Evolutionary conservation across 495 filamentous ascomycete species (phyloP).

Genomic region (Penicillium bialowiezense): DNA sequence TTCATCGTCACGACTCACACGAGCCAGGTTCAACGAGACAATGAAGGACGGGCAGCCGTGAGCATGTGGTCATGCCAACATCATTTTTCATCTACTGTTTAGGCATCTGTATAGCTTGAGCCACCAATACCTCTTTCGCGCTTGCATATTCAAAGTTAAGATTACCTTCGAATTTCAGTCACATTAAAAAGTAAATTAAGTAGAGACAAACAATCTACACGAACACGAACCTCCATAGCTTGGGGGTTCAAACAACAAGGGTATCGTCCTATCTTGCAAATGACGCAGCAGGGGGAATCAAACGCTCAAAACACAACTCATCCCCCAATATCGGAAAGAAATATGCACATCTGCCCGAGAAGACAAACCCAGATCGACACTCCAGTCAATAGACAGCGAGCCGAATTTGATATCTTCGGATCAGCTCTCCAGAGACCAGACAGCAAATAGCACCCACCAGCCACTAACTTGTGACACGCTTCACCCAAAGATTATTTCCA

Average conservation of each 20-base stretch:
- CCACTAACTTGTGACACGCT: constrained; percentile 57
- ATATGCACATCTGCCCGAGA: neutral
- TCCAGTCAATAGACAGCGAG: neutral
- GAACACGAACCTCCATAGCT: neutral
- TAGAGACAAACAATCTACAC: neutral
- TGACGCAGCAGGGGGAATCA: constrained; percentile 1
- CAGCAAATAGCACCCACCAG: neutral
- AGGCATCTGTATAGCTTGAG: constrained; percentile 6
- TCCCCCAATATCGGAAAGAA: neutral
- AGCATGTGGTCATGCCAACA: constrained; percentile 3
- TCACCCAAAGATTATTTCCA: constrained; percentile 77
- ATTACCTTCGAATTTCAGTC: neutral
- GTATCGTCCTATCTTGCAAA: constrained; percentile 8
- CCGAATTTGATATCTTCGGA: no score
- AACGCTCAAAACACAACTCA: constrained; percentile 9
- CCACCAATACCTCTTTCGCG: constrained; percentile 6
- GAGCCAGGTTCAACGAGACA: constrained; percentile 28
- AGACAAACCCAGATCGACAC: neutral
- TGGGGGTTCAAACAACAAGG: neutral
- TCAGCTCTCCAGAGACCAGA: neutral
- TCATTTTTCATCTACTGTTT: constrained; percentile 3
- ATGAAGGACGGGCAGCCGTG: constrained; percentile 5
- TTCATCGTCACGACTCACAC: constrained; percentile 32
- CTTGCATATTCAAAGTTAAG: constrained; percentile 4
- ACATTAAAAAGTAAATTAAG: no score